phyloP scores from a whole-genome alignment of 176 grass and related monocot genomes.

The Avena atlantica region DNA sequence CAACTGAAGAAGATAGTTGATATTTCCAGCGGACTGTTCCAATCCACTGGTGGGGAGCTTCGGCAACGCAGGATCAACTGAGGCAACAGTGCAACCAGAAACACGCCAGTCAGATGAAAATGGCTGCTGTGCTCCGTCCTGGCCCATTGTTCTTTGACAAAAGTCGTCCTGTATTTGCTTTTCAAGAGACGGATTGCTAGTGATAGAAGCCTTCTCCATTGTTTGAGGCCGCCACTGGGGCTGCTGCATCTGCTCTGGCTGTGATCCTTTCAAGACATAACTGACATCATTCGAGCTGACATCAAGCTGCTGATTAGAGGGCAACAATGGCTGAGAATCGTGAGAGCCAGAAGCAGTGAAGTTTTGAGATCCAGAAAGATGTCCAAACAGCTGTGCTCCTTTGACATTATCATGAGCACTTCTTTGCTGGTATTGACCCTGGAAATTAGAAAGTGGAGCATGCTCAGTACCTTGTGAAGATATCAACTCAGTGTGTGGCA shows the following conservation, averaged over 20 bases:
- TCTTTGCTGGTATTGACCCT: constrained; percentile 75
- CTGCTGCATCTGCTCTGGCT: constrained; percentile 58
- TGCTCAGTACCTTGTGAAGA: constrained; percentile 67
- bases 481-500: constrained; percentile 64
- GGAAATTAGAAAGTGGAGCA: constrained; percentile 55
- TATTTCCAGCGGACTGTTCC: constrained; percentile 60
- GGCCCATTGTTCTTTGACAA: constrained; percentile 60
- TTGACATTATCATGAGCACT: constrained; percentile 61
- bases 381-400: constrained; percentile 65
- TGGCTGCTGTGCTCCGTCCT: constrained; percentile 53
- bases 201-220: constrained; percentile 56
- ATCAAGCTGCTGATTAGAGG: constrained; percentile 51
- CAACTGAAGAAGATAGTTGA: constrained; percentile 68
- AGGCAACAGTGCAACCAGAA: constrained; percentile 37
- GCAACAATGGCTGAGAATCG: constrained; percentile 66
- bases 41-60: constrained; percentile 43
- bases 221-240: constrained; percentile 60
- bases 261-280: constrained; percentile 58
- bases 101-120: constrained; percentile 59
- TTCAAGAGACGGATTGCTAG: constrained; percentile 66
- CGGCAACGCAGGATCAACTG: constrained; percentile 41
- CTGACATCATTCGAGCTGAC: constrained; percentile 54
- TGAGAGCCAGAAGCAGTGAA: constrained; percentile 60
- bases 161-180: constrained; percentile 72
- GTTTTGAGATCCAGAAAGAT: constrained; percentile 66